Evolutionary conservation across 1,284 basidiomycete genomes (phyloP), one percentile per base, ranked within the genome.

Genomic region (Tilletia indica): DNA sequence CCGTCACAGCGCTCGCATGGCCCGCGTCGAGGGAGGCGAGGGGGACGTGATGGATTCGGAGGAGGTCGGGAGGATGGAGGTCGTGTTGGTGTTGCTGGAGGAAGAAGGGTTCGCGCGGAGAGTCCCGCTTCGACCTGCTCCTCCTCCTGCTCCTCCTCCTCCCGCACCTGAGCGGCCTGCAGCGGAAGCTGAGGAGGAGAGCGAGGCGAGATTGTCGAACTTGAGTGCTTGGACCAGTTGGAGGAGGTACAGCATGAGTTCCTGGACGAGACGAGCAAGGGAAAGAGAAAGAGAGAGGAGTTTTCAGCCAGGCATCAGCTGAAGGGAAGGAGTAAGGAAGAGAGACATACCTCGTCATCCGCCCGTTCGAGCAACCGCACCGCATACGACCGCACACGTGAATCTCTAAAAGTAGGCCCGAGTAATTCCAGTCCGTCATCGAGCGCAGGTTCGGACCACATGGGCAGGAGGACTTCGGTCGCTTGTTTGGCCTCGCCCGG

Each of bases 201-300:
- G 19, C 2, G 49, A 19, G 14, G 70, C 66, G 34, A 71, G 39
- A 6, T 80, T 76, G 21, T 83, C 82, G 49, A 84, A 83, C 83
- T 97, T 97, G 78, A 99, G 89, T 0, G 96, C 94, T 86, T 99
- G 97, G 0, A 99, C 96, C 2, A 99, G 89, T 85, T 99, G 97
- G 4, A 99, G 86, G 1, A 99, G 88, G 84, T 99, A 99, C 0
- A 98, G 85, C 68, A 93, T 87, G 3, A 99, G 88, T 83, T 99
- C 96, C 92, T 96, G n/a, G n/a, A n/a, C n/a, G 82, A 0, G 25
- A 31, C 25, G 25, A 31, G 25, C 25, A 31, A 31, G 25, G 38
- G 47, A 12, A 25, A 61, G n/a, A 56, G 39, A 12, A 61, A 19
- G 67, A 3, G 21, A 66, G 56, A n/a, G n/a, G n/a, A 31, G 25